Conservation (phyloP, 1,284 basidiomycete genomes). For the Sporisorium iseilematis-ciliati region DNA sequence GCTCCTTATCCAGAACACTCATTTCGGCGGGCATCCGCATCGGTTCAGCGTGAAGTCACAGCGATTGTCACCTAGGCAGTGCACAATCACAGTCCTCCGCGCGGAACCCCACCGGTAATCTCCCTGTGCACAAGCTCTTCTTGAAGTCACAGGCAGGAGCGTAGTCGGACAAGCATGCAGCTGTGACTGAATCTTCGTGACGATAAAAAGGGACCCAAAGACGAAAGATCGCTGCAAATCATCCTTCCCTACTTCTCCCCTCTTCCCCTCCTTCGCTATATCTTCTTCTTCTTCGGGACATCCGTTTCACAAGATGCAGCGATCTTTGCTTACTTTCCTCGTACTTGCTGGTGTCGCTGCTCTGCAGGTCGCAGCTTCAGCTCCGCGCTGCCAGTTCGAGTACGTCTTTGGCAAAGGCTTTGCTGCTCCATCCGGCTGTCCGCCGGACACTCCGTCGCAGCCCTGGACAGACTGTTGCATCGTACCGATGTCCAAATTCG, state of each 20-base stretch:
- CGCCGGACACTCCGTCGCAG: neutral
- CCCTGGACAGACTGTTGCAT: slow-evolving; percentile 32
- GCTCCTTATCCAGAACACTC: neutral
- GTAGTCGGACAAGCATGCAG: neutral
- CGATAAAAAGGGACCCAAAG: neutral
- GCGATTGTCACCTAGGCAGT: neutral
- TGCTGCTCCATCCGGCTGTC: slow-evolving; percentile 9
- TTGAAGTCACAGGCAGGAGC: neutral
- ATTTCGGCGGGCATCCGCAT: neutral
- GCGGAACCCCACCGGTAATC: too few relatives aligned
- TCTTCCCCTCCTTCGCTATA: neutral
- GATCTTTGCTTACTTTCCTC: neutral
- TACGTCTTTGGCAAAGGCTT: slow-evolving; percentile 3
- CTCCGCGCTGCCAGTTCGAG: slow-evolving; percentile 25
- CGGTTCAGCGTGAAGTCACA: neutral
- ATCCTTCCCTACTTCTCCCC: neutral
- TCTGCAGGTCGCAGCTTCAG: slow-evolving; percentile 17
- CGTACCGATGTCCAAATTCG: slow-evolving; percentile 10
- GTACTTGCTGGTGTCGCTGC: slow-evolving; percentile 4
- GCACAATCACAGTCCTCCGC: too few relatives aligned
- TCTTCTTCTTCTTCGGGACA: neutral
- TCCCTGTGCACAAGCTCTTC: too few relatives aligned
- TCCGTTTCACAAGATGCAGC: slow-evolving; percentile 15
- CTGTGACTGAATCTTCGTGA: neutral
- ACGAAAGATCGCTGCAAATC: neutral